Conservation (phyloP, 179 eudicot genomes). For the Silene noctiflora region DNA sequence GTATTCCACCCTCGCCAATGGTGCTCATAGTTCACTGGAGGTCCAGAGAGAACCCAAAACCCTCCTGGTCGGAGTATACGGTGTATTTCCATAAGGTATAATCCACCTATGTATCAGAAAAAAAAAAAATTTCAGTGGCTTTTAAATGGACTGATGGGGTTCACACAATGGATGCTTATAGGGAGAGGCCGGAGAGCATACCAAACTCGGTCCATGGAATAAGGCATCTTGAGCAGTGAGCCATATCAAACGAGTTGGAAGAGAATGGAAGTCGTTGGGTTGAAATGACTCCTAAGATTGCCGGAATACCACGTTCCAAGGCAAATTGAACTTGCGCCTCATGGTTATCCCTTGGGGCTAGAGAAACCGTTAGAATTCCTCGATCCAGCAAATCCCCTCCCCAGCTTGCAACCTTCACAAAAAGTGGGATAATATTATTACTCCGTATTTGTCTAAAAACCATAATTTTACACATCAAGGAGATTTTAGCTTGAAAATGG, state of each 20-base stretch:
- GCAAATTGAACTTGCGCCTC: slow-evolving; percentile 99
- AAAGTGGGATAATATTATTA: slow-evolving; percentile 3
- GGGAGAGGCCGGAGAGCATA: slow-evolving; percentile 26
- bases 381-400: slow-evolving; percentile 97
- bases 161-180: slow-evolving; percentile 9
- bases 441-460: background rate
- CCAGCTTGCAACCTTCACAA: slow-evolving; percentile 90
- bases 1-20: slow-evolving; percentile 93
- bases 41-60: slow-evolving; percentile 98
- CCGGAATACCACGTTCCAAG: slow-evolving; percentile 96
- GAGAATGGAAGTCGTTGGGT: slow-evolving; percentile 97
- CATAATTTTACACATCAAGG: background rate
- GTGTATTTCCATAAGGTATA: slow-evolving; percentile 84
- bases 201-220: slow-evolving; percentile 99
- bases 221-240: slow-evolving; percentile 98
- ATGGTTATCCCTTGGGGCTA: slow-evolving; percentile 96
- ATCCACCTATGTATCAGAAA: slow-evolving; percentile 53
- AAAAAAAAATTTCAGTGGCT: background rate
- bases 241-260: slow-evolving; percentile 94
- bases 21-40: slow-evolving; percentile 76
- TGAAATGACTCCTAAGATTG: slow-evolving; percentile 82
- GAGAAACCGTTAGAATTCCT: slow-evolving; percentile 76
- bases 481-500: background rate
- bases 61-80: slow-evolving; percentile 94
- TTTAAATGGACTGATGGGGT: background rate